Evolutionary conservation across 2,329 filamentous ascomycete species (phyloP), one percentile per base, ranked within the genome.

Genomic region (Hypoxylon sp.): DNA sequence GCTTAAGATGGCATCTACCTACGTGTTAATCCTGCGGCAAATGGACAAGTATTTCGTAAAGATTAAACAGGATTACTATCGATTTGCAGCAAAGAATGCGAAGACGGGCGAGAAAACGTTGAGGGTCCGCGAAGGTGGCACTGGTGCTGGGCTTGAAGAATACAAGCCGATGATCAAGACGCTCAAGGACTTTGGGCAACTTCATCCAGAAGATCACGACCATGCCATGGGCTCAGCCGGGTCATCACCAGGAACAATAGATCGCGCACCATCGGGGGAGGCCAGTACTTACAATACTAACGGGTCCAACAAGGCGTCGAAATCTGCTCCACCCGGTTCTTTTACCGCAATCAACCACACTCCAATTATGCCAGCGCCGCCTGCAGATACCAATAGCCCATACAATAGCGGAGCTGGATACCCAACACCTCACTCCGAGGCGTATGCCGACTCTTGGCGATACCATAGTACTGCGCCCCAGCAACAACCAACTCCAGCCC

Each of bases 1-100:
- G 74, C 78, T 89, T 48, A 84, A 84, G 61, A 88, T 90, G 86
- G 88, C 87, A 1, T 82, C 82, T 31, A 85, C 84, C 2, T 90
- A 89, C 77, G 82, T 85, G 61, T 80, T 79, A 51, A 86, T 87
- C 6, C 84, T 90, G 61, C 79, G 81, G 30, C 82, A 85, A 14
- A 86, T 88, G 81, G 82, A 87, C 69, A 76, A 77, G 2, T 90
- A 86, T 72, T 90, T 88, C 70, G 75, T 80, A 1, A 79, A 77
- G 1, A 83, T 88, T 67, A 87, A 84, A 73, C 79, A 80, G 31
- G 85, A 89, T 65, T 86, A 84, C 67, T 74, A 76, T 31, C 74
- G 64, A 72, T 77, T 79, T 62, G 70, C 76, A 14, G 65, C 74
- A 17, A 72, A 76, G 51, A 77, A 75, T 14, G 30, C 61, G 64